Conservation (phyloP, 208 protist genomes). For the Porcisia hertigi region DNA sequence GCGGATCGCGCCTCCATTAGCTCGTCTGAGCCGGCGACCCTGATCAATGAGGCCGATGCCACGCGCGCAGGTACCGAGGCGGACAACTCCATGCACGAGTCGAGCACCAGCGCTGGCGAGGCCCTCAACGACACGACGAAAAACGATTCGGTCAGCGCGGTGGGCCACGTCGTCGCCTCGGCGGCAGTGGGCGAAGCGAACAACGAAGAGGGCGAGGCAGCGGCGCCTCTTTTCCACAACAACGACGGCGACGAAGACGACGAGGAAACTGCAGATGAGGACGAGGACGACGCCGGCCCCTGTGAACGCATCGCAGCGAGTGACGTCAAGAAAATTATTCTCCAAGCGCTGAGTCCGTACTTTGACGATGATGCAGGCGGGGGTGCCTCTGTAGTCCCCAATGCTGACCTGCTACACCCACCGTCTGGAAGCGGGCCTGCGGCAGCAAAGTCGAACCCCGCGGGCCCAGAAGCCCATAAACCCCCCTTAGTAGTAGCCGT, state of each 20-base stretch:
- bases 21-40: background rate
- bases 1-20: background rate
- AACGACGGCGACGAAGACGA: conserved; percentile 6
- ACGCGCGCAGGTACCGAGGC: background rate
- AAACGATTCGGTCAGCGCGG: background rate
- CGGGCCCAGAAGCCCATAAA: background rate
- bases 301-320: conserved; percentile 62
- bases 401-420: conserved; percentile 1
- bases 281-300: conserved; percentile 22
- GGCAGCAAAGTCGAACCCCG: background rate
- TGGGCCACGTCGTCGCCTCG: background rate
- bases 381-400: conserved; percentile 15
- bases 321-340: conserved; percentile 89
- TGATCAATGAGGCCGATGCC: background rate
- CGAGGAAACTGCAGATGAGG: conserved; percentile 26
- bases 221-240: background rate
- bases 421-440: background rate
- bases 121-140: background rate
- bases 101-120: background rate
- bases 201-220: background rate
- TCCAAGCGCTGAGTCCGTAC: conserved; percentile 82
- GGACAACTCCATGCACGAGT: background rate
- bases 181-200: background rate
- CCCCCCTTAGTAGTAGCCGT: background rate
- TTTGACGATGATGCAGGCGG: conserved; percentile 80